These are phyloP conservation scores for Tolypocladium tundrense DNA, from an alignment of 2,329 filamentous ascomycete species.

Conservation along the genomic window DNA sequence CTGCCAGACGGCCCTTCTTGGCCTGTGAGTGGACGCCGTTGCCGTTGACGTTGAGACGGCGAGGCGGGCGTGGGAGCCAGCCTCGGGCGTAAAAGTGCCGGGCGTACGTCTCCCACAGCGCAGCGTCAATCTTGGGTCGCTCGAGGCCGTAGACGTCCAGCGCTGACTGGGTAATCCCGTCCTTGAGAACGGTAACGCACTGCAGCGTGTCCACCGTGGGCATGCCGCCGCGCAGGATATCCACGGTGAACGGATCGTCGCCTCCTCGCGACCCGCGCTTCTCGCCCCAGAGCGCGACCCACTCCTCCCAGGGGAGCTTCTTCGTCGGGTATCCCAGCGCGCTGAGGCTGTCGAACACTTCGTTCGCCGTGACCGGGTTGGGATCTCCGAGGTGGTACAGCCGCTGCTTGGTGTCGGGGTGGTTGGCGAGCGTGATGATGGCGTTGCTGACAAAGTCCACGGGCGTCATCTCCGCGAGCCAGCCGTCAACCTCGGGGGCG, in stretches of 20 bases:
- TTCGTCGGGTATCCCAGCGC: conserved; percentile 63
- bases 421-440: conserved; percentile 59
- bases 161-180: conserved; percentile 54
- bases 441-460: conserved; percentile 72
- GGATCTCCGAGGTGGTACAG: conserved; percentile 70
- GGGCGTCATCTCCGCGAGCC: conserved; percentile 76
- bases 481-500: conserved; percentile 60
- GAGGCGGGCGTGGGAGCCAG: conserved; percentile 59
- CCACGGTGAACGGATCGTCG: conserved; percentile 64
- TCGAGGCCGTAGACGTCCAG: conserved; percentile 42
- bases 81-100: conserved; percentile 73
- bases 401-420: conserved; percentile 49
- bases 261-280: conserved; percentile 57
- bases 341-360: conserved; percentile 53
- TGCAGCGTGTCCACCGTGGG: conserved; percentile 61
- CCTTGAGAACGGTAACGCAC: conserved; percentile 64
- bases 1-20: conserved; percentile 49
- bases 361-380: conserved; percentile 53
- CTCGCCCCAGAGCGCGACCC: conserved; percentile 64
- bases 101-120: conserved; percentile 66
- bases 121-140: conserved; percentile 57
- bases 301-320: conserved; percentile 58
- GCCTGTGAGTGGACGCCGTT: conserved; percentile 10
- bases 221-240: conserved; percentile 74
- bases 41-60: conserved; percentile 26